phyloP scores from a whole-genome alignment of 768 basidiomycete species.

The Rickenella mellea region DNA sequence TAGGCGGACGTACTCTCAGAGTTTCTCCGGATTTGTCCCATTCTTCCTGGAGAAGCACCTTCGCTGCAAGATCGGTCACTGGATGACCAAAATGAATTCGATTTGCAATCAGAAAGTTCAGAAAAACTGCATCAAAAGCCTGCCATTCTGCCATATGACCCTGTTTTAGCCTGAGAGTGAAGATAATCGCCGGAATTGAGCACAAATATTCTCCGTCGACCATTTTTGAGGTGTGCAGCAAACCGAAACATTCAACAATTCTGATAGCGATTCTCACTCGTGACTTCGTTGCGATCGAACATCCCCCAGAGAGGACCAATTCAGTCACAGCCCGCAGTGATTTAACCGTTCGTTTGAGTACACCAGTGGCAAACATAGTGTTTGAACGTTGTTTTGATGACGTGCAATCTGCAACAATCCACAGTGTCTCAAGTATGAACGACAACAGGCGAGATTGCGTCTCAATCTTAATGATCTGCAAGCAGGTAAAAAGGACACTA shows the following conservation, averaged over 20 bases:
- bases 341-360: too few relatives aligned
- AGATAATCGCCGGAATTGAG: slow-evolving; percentile 12
- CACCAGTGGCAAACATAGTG: too few relatives aligned
- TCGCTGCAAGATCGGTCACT: too few relatives aligned
- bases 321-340: slow-evolving; percentile 53
- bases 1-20: not conserved
- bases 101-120: too few relatives aligned
- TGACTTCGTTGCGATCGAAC: slow-evolving; percentile 34
- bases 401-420: too few relatives aligned
- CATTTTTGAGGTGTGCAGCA: too few relatives aligned
- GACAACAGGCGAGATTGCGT: too few relatives aligned
- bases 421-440: not conserved
- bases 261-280: slow-evolving; percentile 38
- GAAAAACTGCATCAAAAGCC: slow-evolving; percentile 18
- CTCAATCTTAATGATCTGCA: too few relatives aligned
- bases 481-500: too few relatives aligned
- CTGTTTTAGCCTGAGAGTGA: slow-evolving; percentile 36
- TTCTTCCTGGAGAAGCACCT: slow-evolving; percentile 27
- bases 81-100: too few relatives aligned
- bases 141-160: slow-evolving; percentile 30
- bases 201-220: too few relatives aligned
- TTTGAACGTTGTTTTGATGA: too few relatives aligned
- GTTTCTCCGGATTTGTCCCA: slow-evolving; percentile 23
- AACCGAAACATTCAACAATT: slow-evolving; percentile 41
- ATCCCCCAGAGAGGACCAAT: slow-evolving; percentile 27